Evolutionary conservation across 2,329 filamentous ascomycete genomes (phyloP).

Genomic region (Aspergillus pseudoglaucus): DNA sequence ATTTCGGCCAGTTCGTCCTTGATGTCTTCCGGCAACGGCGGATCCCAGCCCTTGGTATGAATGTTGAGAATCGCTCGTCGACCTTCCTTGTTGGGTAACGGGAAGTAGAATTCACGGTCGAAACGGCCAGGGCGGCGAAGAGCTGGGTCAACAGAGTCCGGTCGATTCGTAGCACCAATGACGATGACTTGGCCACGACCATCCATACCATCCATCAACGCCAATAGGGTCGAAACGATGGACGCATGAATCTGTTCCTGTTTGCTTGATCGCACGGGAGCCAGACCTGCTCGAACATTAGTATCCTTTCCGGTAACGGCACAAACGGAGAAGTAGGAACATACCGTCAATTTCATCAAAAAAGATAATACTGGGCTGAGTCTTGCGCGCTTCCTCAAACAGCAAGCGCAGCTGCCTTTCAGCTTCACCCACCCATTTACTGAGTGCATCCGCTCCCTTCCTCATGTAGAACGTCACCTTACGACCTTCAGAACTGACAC

Average conservation of each 20-base stretch:
- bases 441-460: constrained; percentile 93
- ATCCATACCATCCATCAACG: constrained; percentile 96
- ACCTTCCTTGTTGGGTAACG: constrained; percentile 72
- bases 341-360: constrained; percentile 95
- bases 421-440: constrained; percentile 98
- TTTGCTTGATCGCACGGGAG: constrained; percentile 92
- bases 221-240: constrained; percentile 89
- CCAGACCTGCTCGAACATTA: constrained; percentile 47
- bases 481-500: constrained; percentile 76
- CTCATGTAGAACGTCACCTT: constrained; percentile 99
- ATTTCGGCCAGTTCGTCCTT: constrained; percentile 74
- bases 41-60: constrained; percentile 89
- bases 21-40: constrained; percentile 65
- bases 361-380: constrained; percentile 97
- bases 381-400: constrained; percentile 92
- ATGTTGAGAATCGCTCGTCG: constrained; percentile 87
- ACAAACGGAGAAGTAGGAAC: constrained; percentile 3
- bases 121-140: constrained; percentile 89
- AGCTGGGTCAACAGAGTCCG: constrained; percentile 95
- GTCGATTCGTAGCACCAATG: constrained; percentile 95
- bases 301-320: background rate
- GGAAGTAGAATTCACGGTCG: constrained; percentile 97
- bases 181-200: constrained; percentile 97
- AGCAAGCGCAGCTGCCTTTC: constrained; percentile 88
- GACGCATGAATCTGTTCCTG: constrained; percentile 98